Evolutionary conservation across 805 yeast species (phyloP).

Genomic region (Teunomyces funiuensis): DNA sequence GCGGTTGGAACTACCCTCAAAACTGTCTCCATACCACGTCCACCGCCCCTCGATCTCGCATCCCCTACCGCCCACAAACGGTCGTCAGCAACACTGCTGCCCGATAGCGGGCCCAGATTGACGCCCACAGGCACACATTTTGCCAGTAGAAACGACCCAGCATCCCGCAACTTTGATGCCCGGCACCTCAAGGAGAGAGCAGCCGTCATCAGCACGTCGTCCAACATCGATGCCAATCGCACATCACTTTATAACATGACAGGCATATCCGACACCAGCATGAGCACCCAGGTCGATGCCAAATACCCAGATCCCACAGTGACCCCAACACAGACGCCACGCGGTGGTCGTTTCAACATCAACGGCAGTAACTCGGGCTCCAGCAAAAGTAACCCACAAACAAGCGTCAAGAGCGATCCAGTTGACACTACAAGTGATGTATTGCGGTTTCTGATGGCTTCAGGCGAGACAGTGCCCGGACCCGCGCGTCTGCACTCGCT

Average conservation of each 20-base stretch:
- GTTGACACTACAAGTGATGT: constrained; percentile 1
- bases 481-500: constrained; percentile 2
- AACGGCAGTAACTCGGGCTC: constrained; percentile 5
- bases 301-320: constrained; percentile 25
- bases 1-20: background rate
- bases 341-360: background rate
- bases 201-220: constrained; percentile 18
- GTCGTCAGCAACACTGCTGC: constrained; percentile 8
- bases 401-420: constrained; percentile 6
- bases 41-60: constrained; percentile 5
- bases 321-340: constrained; percentile 14
- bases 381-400: background rate
- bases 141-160: constrained; percentile 13
- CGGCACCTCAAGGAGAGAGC: constrained; percentile 8
- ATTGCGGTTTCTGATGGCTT: constrained; percentile 2
- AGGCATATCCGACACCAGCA: constrained; percentile 12
- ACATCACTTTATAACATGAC: constrained; percentile 17
- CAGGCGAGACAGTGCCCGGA: background rate
- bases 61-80: constrained; percentile 7
- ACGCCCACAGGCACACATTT: constrained; percentile 13
- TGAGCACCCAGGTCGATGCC: constrained; percentile 9
- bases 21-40: constrained; percentile 5
- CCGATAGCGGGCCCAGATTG: constrained; percentile 1
- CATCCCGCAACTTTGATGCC: constrained; percentile 7
- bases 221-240: constrained; percentile 17